Evolutionary conservation across 2,329 filamentous ascomycete genomes (phyloP), one percentile per base, ranked within the genome.

Genomic region (Rugonectria rugulosa): DNA sequence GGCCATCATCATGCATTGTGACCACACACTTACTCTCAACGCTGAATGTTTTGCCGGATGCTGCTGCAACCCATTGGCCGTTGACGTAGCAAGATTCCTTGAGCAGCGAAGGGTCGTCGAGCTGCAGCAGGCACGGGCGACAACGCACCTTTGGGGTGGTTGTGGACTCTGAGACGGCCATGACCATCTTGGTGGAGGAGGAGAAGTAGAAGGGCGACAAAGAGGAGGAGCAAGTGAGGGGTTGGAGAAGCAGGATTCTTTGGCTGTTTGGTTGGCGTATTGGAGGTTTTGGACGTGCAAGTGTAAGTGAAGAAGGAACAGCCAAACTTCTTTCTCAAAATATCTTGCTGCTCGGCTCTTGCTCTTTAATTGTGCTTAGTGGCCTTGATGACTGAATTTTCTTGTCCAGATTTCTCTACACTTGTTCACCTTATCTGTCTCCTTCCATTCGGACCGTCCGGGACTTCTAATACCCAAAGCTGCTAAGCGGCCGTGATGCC

Each of bases 81-180:
- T 93, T 89, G 68, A 93, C 84, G 69, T 89, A 92, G 57, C 84
- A 80, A 70, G 88, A 81, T 59, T 82, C 82, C 73, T 89, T 92
- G 66, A 93, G 80, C 44, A 94, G 81, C 29, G 83, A 84, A 56
- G 79, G 76, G 66, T 88, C 86, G 71, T 82, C 85, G 60, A 88
- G 77, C 80, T 87, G 40, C 31, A 59, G 29, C 27, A 56, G 37
- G 32, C 53, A 53, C 31, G 53, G 48, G 43, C 53, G 47, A 43
- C 53, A 56, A 52, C 53, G 53, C 48, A 56, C 53, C 48, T 56
- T 52, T 47, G 53, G 38, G 43, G 41, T 31, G 34, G 19, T 40
- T 42, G 50, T 67, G 34, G 62, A 57, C 20, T 21, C 29, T 27
- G 41, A 40, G 20, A 53, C 45, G 44, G 26, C 50, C 53, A 53